Conservation (phyloP, 768 basidiomycete genomes). For the Pluteus cervinus region DNA sequence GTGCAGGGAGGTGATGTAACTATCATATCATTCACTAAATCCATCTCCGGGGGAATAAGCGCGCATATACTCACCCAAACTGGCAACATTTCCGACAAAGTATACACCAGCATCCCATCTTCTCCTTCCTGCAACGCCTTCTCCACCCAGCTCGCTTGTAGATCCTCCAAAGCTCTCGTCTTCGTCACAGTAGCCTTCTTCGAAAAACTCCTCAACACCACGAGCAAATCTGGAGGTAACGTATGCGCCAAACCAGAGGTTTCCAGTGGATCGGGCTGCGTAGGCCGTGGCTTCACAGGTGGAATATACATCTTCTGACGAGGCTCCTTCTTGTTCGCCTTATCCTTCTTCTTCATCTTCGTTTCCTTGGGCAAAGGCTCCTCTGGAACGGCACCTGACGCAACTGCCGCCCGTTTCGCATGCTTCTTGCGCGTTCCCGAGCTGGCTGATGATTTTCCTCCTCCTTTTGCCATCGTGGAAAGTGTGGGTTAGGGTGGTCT, state of each 20-base stretch:
- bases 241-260: slow-evolving; percentile 68
- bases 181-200: slow-evolving; percentile 92
- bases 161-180: slow-evolving; percentile 78
- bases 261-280: slow-evolving; percentile 82
- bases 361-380: slow-evolving; percentile 36
- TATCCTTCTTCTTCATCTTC: slow-evolving; percentile 42
- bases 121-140: slow-evolving; percentile 37
- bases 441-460: slow-evolving; percentile 70
- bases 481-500: no score
- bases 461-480: slow-evolving; percentile 31
- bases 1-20: slow-evolving; percentile 82
- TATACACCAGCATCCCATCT: slow-evolving; percentile 32
- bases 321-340: slow-evolving; percentile 60
- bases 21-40: no score
- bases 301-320: slow-evolving; percentile 83
- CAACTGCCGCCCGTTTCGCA: slow-evolving; percentile 77
- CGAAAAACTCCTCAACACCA: slow-evolving; percentile 71
- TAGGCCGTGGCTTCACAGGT: slow-evolving; percentile 71
- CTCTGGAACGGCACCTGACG: slow-evolving; percentile 32
- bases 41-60: no score
- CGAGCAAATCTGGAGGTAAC: slow-evolving; percentile 76
- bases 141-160: slow-evolving; percentile 64
- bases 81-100: slow-evolving; percentile 60
- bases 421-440: slow-evolving; percentile 92
- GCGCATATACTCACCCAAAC: slow-evolving; percentile 90